Evolutionary conservation across 805 yeast species (phyloP).

Genomic region (Suhomyces prunicola): DNA sequence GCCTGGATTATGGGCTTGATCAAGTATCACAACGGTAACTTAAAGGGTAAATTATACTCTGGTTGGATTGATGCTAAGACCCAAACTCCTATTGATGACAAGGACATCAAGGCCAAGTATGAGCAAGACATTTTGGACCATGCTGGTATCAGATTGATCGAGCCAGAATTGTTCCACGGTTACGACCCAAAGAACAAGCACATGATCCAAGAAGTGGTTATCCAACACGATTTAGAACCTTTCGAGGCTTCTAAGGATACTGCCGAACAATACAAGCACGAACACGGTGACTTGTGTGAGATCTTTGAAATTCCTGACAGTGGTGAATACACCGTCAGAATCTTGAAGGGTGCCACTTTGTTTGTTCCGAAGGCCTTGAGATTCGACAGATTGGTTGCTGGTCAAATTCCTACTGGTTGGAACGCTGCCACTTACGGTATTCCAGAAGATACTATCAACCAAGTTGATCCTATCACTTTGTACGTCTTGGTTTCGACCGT

Average conservation of each 20-base stretch:
- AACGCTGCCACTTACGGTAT: constrained; percentile 92
- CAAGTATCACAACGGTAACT: constrained; percentile 88
- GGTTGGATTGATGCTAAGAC: constrained; percentile 99
- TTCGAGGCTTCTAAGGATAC: constrained; percentile 94
- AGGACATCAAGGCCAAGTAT: constrained; percentile 87
- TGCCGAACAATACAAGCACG: constrained; percentile 89
- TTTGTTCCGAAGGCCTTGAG: constrained; percentile 84
- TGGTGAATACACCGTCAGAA: constrained; percentile 87
- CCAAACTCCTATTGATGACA: constrained; percentile 88
- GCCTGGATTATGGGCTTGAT: constrained; percentile 99
- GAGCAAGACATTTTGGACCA: constrained; percentile 87
- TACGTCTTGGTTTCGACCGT: constrained; percentile 90
- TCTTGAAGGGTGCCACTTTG: constrained; percentile 90
- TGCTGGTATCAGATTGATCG: constrained; percentile 94
- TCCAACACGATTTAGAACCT: constrained; percentile 94
- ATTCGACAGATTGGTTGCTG: constrained; percentile 76
- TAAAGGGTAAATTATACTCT: constrained; percentile 85
- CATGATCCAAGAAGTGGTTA: constrained; percentile 90
- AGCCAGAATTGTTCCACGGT: constrained; percentile 91
- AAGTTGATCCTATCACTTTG: constrained; percentile 95
- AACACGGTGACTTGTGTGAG: constrained; percentile 93
- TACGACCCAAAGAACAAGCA: constrained; percentile 94
- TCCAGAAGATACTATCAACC: constrained; percentile 84
- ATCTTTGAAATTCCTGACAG: constrained; percentile 82
- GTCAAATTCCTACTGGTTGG: constrained; percentile 99